Base-by-base conservation (phyloP, 176 grass and related monocot genomes). In the Leersia perrieri region DNA sequence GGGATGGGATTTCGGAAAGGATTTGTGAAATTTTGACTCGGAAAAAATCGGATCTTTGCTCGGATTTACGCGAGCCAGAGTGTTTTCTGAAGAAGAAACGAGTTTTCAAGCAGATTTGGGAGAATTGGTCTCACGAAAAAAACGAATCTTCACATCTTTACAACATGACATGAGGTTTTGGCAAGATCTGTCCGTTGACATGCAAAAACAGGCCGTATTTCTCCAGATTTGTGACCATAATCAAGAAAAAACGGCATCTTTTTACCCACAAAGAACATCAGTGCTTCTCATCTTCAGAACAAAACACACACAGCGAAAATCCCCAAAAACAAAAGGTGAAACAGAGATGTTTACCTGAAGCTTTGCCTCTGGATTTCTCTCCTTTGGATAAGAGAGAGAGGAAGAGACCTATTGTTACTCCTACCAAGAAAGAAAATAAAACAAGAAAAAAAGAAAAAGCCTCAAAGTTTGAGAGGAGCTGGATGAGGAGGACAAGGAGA, bases 381-480 rank as follows among this genome's bases (percentile, higher is more conserved):
- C 57, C 82, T 80, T 80, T 39, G 42, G 78, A 35, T 49, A 15
- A 29, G 57, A 40, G 70, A 64, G 34, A 33, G 62, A 70, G 18
- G 29, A 33, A 18, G 58, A 83, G 58, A 63, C 36, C 63, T 53
- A 68, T 41, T 75, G 68, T 90, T 87, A 87, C 90, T 77, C 80
- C 71, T 80, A 76, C 58, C 81, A 85, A 90, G 85, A 87, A 85
- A 72, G 41, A 73, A 85, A 89, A 74, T 0, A 70, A 91, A 90
- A 81, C 60, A 68, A 80, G 67, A 88, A 84, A 49, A 68, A 39
- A 33, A 35, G 58, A 51, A 32, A 62, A 85, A 85, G 26, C 13
- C 63, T 78, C 57, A 15, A 82, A 77, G 26, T 88, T 77, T 67
- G 66, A 81, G 77, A 66, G 65, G 77, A 77, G 72, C 76, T 70